Percentiles rank a stretch among this genome's conserved stretches.
Conservation (phyloP, 768 basidiomycete genomes). For the Leccinum boreale region DNA sequence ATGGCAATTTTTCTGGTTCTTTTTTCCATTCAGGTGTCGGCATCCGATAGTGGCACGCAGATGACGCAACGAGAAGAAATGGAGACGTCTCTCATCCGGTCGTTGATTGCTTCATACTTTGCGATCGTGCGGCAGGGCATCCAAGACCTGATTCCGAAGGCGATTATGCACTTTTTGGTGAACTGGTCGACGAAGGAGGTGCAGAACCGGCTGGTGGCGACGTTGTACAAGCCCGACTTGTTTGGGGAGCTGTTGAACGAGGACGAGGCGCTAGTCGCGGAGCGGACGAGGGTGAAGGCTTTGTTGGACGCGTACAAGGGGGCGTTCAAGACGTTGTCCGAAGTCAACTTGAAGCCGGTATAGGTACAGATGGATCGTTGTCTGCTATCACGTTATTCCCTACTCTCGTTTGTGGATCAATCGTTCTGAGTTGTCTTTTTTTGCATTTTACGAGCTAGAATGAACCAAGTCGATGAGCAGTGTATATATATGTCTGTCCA, state of each 20-base stretch:
- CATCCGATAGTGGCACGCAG: slow-evolving; percentile 57
- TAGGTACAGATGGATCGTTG: slow-evolving; percentile 22
- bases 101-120: slow-evolving; percentile 95
- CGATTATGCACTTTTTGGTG: slow-evolving; percentile 97
- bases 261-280: slow-evolving; percentile 92
- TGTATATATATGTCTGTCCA: slow-evolving; percentile 2
- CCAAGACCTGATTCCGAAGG: slow-evolving; percentile 95
- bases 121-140: slow-evolving; percentile 94
- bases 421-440: not conserved
- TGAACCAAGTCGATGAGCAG: not conserved
- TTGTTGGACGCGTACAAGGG: slow-evolving; percentile 95
- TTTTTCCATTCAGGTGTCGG: slow-evolving; percentile 41
- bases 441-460: not conserved
- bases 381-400: not conserved
- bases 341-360: slow-evolving; percentile 70
- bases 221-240: slow-evolving; percentile 91
- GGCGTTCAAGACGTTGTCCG: slow-evolving; percentile 83
- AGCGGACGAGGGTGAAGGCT: slow-evolving; percentile 90
- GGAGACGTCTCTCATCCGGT: slow-evolving; percentile 93
- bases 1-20: not conserved
- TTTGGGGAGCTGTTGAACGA: slow-evolving; percentile 91
- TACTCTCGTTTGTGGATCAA: not conserved
- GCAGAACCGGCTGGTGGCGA: slow-evolving; percentile 92
- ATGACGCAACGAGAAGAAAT: slow-evolving; percentile 88
- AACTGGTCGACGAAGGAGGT: slow-evolving; percentile 96